Evolutionary conservation across 2,329 filamentous ascomycete species (phyloP).

Genomic region (Scortechinia acanthostroma): DNA sequence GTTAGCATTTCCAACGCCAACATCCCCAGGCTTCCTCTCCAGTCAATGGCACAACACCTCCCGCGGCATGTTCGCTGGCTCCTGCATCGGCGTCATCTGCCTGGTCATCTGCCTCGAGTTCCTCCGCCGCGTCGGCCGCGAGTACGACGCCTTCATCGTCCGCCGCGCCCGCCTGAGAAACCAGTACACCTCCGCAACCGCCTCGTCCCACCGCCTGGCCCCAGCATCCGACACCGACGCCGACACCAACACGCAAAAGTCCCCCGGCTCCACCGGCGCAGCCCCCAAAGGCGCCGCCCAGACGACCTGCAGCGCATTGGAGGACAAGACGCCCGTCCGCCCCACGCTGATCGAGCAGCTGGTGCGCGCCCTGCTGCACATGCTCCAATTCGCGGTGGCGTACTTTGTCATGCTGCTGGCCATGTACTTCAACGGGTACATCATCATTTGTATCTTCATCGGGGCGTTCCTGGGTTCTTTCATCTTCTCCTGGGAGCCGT

Average conservation of each 20-base stretch:
- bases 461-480: conserved; percentile 49
- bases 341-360: conserved; percentile 40
- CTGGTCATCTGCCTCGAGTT: conserved; percentile 52
- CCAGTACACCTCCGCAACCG: neutral
- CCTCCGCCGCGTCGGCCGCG: conserved; percentile 41
- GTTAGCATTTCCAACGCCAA: neutral
- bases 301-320: neutral
- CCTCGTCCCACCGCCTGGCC: conserved; percentile 5
- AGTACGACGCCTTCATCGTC: conserved; percentile 46
- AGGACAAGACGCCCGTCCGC: conserved; percentile 16
- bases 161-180: conserved; percentile 16
- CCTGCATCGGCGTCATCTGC: conserved; percentile 48
- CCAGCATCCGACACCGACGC: neutral
- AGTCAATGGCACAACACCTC: conserved; percentile 47
- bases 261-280: neutral
- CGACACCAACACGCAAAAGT: neutral
- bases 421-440: conserved; percentile 26
- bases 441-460: conserved; percentile 54
- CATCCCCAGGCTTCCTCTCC: conserved; percentile 35
- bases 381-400: conserved; percentile 46
- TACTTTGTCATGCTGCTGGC: conserved; percentile 45
- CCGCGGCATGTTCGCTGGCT: conserved; percentile 48
- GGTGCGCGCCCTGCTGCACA: conserved; percentile 41
- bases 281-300: neutral
- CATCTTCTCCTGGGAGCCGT: conserved; percentile 25